phyloP scores from a whole-genome alignment of 176 grass and related monocot species.

The Triticum timopheevii region DNA sequence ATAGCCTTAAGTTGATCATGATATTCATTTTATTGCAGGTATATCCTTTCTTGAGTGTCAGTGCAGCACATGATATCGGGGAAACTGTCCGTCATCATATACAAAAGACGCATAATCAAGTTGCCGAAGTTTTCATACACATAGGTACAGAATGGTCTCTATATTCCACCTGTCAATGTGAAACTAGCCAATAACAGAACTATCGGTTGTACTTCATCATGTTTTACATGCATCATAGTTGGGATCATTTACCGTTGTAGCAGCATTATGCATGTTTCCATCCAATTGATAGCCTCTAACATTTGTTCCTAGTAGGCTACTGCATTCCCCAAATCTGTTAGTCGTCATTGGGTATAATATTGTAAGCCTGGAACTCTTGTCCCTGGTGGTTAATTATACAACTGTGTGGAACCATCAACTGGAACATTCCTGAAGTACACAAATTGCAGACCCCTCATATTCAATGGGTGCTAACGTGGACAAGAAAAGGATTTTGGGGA shows the following conservation, averaged over 20 bases:
- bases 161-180: slow-evolving; percentile 27
- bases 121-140: slow-evolving; percentile 94
- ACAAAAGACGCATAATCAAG: slow-evolving; percentile 78
- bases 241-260: background rate
- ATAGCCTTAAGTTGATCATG: slow-evolving; percentile 14
- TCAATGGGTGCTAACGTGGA: slow-evolving; percentile 27
- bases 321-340: background rate
- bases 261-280: background rate
- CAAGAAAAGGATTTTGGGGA: slow-evolving; percentile 26
- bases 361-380: background rate
- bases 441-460: slow-evolving; percentile 79
- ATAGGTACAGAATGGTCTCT: slow-evolving; percentile 59
- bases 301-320: background rate
- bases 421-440: slow-evolving; percentile 32
- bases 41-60: slow-evolving; percentile 89
- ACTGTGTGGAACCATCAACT: slow-evolving; percentile 13
- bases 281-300: background rate
- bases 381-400: slow-evolving; percentile 12
- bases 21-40: slow-evolving; percentile 50
- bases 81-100: slow-evolving; percentile 89
- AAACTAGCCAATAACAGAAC: slow-evolving; percentile 7
- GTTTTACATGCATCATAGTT: slow-evolving; percentile 17
- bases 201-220: background rate
- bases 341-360: background rate
- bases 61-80: slow-evolving; percentile 91